phyloP scores from a whole-genome alignment of 257 asterid species.

The Eustoma russellianum region DNA sequence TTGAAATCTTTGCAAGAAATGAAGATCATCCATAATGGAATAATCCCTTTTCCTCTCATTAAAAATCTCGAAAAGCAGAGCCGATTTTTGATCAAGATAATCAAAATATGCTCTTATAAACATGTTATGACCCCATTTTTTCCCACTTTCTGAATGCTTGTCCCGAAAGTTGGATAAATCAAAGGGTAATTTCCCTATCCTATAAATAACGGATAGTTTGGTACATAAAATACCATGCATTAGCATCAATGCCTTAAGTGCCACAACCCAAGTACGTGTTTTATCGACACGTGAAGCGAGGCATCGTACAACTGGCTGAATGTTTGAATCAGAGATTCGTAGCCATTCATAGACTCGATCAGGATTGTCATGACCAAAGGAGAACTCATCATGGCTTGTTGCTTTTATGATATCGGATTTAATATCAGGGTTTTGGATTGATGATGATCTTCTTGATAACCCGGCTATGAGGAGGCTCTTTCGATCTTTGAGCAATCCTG shows the following conservation, averaged over 20 bases:
- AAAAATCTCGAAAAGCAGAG: slow-evolving; percentile 21
- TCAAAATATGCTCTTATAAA: slow-evolving; percentile 57
- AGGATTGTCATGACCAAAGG: slow-evolving; percentile 32
- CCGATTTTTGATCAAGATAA: slow-evolving; percentile 67
- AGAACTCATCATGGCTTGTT: slow-evolving; percentile 48
- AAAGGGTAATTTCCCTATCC: slow-evolving; percentile 71
- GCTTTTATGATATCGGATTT: slow-evolving; percentile 72
- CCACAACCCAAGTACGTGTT: slow-evolving; percentile 57
- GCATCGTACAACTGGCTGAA: slow-evolving; percentile 56
- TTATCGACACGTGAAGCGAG: slow-evolving; percentile 46
- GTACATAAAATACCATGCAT: slow-evolving; percentile 47
- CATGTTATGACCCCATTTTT: slow-evolving; percentile 41
- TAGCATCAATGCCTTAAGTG: slow-evolving; percentile 61
- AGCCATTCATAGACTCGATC: slow-evolving; percentile 57
- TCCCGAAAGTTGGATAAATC: slow-evolving; percentile 61
- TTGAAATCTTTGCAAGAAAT: slow-evolving; percentile 42
- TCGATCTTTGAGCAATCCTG: slow-evolving; percentile 55
- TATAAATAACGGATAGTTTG: slow-evolving; percentile 24
- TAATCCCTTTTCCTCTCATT: slow-evolving; percentile 18
- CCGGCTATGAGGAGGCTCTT: slow-evolving; percentile 56
- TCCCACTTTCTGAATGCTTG: slow-evolving; percentile 19
- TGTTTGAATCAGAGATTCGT: slow-evolving; percentile 51
- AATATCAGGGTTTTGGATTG: slow-evolving; percentile 72
- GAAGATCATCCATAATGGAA: slow-evolving; percentile 35
- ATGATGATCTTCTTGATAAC: slow-evolving; percentile 38